Evolutionary conservation across 1,284 basidiomycete genomes (phyloP), one percentile per base, ranked within the genome.

Genomic region (Vanrija sp.): DNA sequence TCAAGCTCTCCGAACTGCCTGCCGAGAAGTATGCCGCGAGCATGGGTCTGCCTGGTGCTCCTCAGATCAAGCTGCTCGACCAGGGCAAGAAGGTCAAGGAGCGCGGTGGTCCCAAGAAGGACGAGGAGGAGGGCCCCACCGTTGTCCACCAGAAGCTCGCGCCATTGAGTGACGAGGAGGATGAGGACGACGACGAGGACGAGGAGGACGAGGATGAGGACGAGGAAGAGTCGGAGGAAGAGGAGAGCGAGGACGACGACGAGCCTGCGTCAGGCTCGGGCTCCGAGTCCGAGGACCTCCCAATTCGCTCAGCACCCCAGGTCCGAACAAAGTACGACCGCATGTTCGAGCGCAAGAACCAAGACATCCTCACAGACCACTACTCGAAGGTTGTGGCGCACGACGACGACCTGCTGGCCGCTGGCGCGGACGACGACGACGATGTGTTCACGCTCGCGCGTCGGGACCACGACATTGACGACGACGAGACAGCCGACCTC

Each of bases 321-420:
- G 87, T 93, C 0, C 83, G 89, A 52, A 98, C 96, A 5, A 98
- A 96, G 77, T 97, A 98, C 73, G 96, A 98, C 74, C 85, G 92
- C 49, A 97, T 98, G 91, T 98, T 98, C 69, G 88, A 89, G 68
- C 85, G 95, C 54, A 94, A 90, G 75, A 98, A 98, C 73, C 94
- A 97, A 75, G 88, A 85, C 61, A 87, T 98, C 49, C 82, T 98
- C 18, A 93, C 92, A 0, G 84, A 87, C 59, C 94, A 97, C 73
- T 98, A 97, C 77, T 82, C 80, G 53, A 92, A 91, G 67, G 85
- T 98, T 47, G 80, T 98, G 51, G 87, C 90, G 54, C 86, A 86
- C 53, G 71, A 74, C 42, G 77, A 69, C 24, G 82, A 79, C 46
- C 75, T 68, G 1, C 80, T 67, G 25, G 68, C 65, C 19, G 70